These are phyloP conservation scores for Pseudoperonospora humuli DNA, from an alignment of 352 stramenopile genomes.

Conservation along the genomic window DNA sequence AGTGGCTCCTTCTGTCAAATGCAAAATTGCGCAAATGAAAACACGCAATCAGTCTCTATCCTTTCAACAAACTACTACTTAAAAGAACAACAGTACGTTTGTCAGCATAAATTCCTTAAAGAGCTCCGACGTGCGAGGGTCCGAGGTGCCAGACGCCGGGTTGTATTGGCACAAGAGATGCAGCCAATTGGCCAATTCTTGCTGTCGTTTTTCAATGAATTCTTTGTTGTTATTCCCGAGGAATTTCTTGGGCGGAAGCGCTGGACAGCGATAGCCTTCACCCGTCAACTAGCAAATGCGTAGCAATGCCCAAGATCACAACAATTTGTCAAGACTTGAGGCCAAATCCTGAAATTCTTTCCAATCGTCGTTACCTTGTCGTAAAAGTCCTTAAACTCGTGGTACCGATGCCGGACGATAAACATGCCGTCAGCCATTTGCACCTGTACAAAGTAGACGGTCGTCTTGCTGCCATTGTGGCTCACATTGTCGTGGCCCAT, in stretches of 20 bases:
- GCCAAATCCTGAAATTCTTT: no score
- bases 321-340: no score
- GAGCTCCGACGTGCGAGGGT: slow-evolving; percentile 62
- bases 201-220: slow-evolving; percentile 85
- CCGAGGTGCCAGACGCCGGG: slow-evolving; percentile 42
- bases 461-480: slow-evolving; percentile 83
- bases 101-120: slow-evolving; percentile 77
- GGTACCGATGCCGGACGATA: slow-evolving; percentile 77
- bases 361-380: slow-evolving; percentile 44
- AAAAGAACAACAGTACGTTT: slow-evolving; percentile 38
- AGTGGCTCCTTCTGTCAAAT: slow-evolving; percentile 58
- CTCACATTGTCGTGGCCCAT: slow-evolving; percentile 83
- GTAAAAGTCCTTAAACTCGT: slow-evolving; percentile 86
- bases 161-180: slow-evolving; percentile 76
- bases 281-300: slow-evolving; percentile 31
- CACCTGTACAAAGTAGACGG: slow-evolving; percentile 80
- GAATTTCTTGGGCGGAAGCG: slow-evolving; percentile 85
- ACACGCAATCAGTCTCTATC: neutral
- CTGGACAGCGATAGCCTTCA: slow-evolving; percentile 70
- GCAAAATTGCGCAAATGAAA: no score
- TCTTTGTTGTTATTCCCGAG: slow-evolving; percentile 85
- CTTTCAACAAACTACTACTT: no score
- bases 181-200: slow-evolving; percentile 83
- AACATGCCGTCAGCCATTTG: slow-evolving; percentile 70
- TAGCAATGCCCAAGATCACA: neutral